Evolutionary conservation across 2,329 filamentous ascomycete species (phyloP), one percentile per base, ranked within the genome.

Genomic region (Verticillium alfalfae): DNA sequence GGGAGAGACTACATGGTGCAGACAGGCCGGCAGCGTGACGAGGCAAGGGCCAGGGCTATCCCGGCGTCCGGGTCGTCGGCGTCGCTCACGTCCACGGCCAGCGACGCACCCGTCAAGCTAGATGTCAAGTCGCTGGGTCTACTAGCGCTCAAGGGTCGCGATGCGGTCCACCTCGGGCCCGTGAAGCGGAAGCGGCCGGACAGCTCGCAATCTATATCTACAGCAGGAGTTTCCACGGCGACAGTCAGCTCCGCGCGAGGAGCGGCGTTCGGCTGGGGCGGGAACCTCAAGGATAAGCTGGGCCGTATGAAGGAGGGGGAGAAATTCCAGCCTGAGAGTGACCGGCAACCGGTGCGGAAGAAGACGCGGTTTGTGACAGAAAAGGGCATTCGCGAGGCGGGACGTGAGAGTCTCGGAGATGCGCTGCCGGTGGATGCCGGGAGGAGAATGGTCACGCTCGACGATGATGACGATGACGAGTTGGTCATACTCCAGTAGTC

Each of bases 291-390:
- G 62, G 79, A 81, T 49, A 88, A 88, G 73, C 76, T 89, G 34
- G 72, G 81, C 3, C 78, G 81, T 64, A 88, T 89, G 86, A 86
- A 83, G 70, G 80, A 86, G 4, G 85, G 85, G 2, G 84, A 86
- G 71, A 82, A 77, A 66, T 68, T 85, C 26, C 54, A 65, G 58
- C 61, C 59, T 41, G 61, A 62, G 16, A 41, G 37, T 59, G 68
- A 73, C 58, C 71, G 64, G 66, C 81, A 70, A 70, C 85, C 84
- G 0, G 81, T 86, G 37, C 80, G 84, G 66, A 89, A 92, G 76
- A 92, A 91, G 80, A 93, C 90, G 59, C 81, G 90, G n/a, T 93
- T 93, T 70, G 83, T 93, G 49, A 92, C 90, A 34, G 86, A 87
- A 52, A 91, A 88, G 71, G 90, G 90, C 0, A 93, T 93, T 64